These are phyloP conservation scores for Excoecaria agallocha DNA, from an alignment of 345 rosid genomes.

Conservation along the genomic window DNA sequence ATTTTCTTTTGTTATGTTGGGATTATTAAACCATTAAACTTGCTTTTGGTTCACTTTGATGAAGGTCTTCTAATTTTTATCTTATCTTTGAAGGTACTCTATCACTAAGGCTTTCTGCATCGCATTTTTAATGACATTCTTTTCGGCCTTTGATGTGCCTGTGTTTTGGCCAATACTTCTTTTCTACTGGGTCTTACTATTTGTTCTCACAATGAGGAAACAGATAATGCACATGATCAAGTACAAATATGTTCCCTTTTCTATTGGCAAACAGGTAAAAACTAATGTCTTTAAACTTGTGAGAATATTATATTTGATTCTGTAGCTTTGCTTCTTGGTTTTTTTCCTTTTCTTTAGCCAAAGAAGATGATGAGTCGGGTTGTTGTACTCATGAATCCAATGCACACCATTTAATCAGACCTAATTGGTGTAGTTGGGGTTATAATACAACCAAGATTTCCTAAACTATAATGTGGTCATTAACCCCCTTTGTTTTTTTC, in stretches of 20 bases:
- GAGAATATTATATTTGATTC: neutral
- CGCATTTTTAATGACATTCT: conserved; percentile 78
- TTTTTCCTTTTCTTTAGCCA: neutral
- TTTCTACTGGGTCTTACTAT: conserved; percentile 81
- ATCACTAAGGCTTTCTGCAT: conserved; percentile 67
- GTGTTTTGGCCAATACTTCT: conserved; percentile 98
- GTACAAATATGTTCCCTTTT: conserved; percentile 87
- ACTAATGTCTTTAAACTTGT: neutral
- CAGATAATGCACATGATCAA: conserved; percentile 94
- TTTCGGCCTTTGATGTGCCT: conserved; percentile 71
- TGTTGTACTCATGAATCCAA: neutral
- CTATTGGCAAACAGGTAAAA: conserved; percentile 81
- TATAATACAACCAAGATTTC: neutral
- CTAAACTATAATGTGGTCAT: neutral
- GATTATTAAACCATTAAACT: neutral
- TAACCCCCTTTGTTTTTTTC: conserved; percentile 22
- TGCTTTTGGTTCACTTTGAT: conserved; percentile 7
- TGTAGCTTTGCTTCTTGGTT: neutral
- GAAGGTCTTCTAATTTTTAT: neutral
- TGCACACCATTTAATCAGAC: neutral
- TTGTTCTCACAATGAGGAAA: conserved; percentile 79
- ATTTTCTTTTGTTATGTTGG: neutral
- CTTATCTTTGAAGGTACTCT: conserved; percentile 49
- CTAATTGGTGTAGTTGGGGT: neutral
- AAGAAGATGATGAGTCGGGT: neutral